Evolutionary conservation across 169 alveolate species (phyloP), one percentile per base, ranked within the genome.

Genomic region (Plasmodium vivax): DNA sequence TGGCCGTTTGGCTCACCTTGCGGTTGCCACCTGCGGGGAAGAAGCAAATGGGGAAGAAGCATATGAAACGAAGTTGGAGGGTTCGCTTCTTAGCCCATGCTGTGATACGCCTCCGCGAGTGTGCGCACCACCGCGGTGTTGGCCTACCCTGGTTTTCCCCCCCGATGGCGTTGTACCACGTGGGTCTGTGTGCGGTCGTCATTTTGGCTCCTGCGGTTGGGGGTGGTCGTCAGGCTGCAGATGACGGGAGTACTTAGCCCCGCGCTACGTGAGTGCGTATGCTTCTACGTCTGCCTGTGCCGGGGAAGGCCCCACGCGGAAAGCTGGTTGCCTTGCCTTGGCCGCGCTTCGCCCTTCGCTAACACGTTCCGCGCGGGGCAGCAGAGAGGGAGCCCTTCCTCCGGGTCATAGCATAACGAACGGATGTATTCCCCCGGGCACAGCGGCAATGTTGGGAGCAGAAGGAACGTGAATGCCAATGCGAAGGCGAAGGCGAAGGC

Each of bases 111-210:
- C 32, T 36, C 58, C 19, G 47, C 3, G 41, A 2, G 6, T 1
- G 6, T 36, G 4, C 41, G 41, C 41, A 36, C 41, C 41, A 3
- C 41, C 41, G 58, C 6, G 4, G 19, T 19, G 58, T 47, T 12
- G n/a, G 73, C 14, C 51, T 82, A 92, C 98, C 97, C 32, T 95
- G 97, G 4, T 94, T 94, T 41, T 95, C 93, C 23, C 96, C 95
- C 30, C 98, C 98, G 51, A 95, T 96, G 84, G 98, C 97, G 54
- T 90, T 95, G 79, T 95, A 95, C 98, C 98, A 96, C 30, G 98
- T 96, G 10, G 98, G 98, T 34, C 98, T 82, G 80, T 96, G 98
- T 38, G 98, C 98, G 8, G 97, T 96, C 51, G 98, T 95, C 98
- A 96, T 96, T 85, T 75, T 87, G 51, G 80, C 85, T 27, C 16